Evolutionary conservation across 2,329 filamentous ascomycete genomes (phyloP).

Genomic region (Fusarium armeniacum): DNA sequence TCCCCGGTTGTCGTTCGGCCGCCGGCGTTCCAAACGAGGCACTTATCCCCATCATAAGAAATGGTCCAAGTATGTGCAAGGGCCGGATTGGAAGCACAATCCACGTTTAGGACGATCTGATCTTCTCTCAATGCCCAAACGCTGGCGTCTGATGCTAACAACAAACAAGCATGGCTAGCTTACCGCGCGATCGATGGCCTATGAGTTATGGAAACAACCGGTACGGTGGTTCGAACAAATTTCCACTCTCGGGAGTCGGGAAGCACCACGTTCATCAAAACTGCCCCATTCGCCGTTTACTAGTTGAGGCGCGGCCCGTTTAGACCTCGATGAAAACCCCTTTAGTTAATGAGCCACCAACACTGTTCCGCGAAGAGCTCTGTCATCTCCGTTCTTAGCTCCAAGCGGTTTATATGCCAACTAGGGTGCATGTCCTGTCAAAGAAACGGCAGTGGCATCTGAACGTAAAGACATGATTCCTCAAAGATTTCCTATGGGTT

Average conservation of each 20-base stretch:
- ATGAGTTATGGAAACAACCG: constrained; percentile 14
- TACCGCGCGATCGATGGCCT: constrained; percentile 30
- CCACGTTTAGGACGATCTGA: constrained; percentile 22
- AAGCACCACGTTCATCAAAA: constrained; percentile 36
- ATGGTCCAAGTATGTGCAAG: constrained; percentile 15
- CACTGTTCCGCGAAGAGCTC: constrained; percentile 8
- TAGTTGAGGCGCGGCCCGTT: constrained; percentile 43
- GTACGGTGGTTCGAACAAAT: constrained; percentile 8
- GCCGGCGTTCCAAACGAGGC: constrained; percentile 19
- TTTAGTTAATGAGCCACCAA: constrained; percentile 16
- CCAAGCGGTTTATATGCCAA: neutral
- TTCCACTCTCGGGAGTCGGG: constrained; percentile 20
- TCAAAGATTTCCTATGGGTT: constrained; percentile 11
- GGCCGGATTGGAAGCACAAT: constrained; percentile 18
- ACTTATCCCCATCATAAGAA: constrained; percentile 7
- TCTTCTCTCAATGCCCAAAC: constrained; percentile 23
- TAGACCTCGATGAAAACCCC: constrained; percentile 28
- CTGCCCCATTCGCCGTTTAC: constrained; percentile 32
- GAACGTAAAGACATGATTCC: constrained; percentile 9
- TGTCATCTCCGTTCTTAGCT: constrained; percentile 14
- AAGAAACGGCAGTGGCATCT: neutral
- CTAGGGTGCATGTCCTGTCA: constrained; percentile 12
- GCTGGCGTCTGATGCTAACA: constrained; percentile 29
- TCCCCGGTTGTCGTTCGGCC: constrained; percentile 22
- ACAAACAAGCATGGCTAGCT: constrained; percentile 25